phyloP scores from a whole-genome alignment of 495 filamentous ascomycete species.

The Darksidea phi region DNA sequence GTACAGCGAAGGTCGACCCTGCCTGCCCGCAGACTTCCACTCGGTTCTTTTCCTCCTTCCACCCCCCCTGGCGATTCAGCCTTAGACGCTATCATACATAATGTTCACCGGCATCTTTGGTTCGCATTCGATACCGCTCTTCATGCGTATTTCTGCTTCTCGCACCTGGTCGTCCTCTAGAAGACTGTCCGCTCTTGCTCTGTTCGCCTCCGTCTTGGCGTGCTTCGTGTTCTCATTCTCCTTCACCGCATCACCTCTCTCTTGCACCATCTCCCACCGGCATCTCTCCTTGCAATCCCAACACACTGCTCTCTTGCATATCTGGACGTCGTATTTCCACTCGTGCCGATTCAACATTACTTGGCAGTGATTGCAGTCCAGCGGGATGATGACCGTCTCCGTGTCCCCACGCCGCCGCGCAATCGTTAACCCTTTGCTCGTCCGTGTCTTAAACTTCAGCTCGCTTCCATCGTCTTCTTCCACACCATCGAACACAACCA shows the following conservation, averaged over 20 bases:
- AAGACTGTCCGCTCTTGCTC: slow-evolving; percentile 20
- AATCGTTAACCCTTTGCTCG: slow-evolving; percentile 15
- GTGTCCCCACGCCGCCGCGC: slow-evolving; percentile 19
- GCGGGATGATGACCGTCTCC: slow-evolving; percentile 20
- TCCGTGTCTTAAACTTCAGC: slow-evolving; percentile 19
- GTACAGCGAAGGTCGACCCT: neutral
- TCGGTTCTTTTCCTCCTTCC: neutral
- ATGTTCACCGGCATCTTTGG: slow-evolving; percentile 6
- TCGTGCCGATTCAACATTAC: slow-evolving; percentile 27
- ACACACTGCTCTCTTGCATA: slow-evolving; percentile 26
- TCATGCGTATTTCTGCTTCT: slow-evolving; percentile 17
- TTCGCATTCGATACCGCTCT: slow-evolving; percentile 15
- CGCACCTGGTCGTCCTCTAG: slow-evolving; percentile 8
- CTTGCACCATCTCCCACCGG: slow-evolving; percentile 19
- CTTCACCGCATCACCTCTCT: neutral
- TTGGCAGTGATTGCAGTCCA: slow-evolving; percentile 28
- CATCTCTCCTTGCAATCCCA: slow-evolving; percentile 29
- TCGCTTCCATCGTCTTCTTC: slow-evolving; percentile 7
- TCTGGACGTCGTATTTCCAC: slow-evolving; percentile 31
- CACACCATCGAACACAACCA: slow-evolving; percentile 28
- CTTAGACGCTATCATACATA: slow-evolving; percentile 16
- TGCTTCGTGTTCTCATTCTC: neutral
- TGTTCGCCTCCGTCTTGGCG: slow-evolving; percentile 1
- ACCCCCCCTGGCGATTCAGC: slow-evolving; percentile 3
- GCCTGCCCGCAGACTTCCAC: slow-evolving; percentile 4